Conservation (phyloP, 345 rosid genomes). For the Hevea brasiliensis region DNA sequence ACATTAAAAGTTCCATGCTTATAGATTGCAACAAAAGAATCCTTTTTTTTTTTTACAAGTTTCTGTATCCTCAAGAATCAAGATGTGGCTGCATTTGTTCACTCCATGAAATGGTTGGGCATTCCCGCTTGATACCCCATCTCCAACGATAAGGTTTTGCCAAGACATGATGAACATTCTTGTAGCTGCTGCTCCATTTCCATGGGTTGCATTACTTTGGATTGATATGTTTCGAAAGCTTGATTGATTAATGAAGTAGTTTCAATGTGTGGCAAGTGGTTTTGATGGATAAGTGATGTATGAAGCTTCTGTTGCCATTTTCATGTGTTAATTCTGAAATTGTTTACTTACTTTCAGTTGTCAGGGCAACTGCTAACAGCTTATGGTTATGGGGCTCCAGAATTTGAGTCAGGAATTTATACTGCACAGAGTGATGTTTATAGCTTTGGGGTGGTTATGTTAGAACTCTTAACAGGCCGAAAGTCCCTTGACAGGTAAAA, state of each 20-base stretch:
- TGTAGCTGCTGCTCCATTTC: background rate
- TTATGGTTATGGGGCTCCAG: conserved; percentile 95
- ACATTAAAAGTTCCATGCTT: background rate
- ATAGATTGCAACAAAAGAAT: background rate
- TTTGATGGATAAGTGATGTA: background rate
- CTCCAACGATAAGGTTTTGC: background rate
- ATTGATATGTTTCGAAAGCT: background rate
- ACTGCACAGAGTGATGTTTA: conserved; percentile 84
- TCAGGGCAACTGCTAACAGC: conserved; percentile 82
- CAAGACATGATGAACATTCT: background rate
- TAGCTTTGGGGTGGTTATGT: conserved; percentile 98
- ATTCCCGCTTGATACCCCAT: background rate
- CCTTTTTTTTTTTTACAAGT: background rate
- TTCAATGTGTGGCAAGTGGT: background rate
- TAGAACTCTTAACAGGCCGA: conserved; percentile 94
- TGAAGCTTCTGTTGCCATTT: conserved; percentile 5
- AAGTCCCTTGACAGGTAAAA: conserved; percentile 79
- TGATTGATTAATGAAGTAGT: background rate
- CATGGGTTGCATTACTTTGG: background rate
- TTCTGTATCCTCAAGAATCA: too few species aligned
- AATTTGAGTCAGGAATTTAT: conserved; percentile 88
- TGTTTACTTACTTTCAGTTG: conserved; percentile 52
- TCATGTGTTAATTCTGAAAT: background rate
- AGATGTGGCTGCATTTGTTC: background rate
- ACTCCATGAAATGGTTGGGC: background rate